These are phyloP conservation scores for Aspergillus aculeatinus DNA, from an alignment of 2,329 filamentous ascomycete species.

Conservation along the genomic window DNA sequence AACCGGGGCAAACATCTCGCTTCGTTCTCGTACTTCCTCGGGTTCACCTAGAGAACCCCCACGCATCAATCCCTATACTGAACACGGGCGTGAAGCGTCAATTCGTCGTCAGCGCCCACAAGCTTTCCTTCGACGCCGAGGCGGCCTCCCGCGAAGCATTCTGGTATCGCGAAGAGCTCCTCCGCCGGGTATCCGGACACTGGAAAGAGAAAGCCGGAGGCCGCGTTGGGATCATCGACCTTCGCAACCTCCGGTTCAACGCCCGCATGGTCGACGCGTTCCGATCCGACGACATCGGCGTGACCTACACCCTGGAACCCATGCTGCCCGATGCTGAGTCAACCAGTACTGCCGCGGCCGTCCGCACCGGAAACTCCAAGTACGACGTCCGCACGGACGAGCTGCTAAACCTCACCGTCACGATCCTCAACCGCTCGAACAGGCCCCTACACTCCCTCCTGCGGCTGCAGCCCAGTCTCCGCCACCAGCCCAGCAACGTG, in stretches of 20 bases:
- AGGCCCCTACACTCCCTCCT: slow-evolving; percentile 69
- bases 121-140: slow-evolving; percentile 76
- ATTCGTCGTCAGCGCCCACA: slow-evolving; percentile 81
- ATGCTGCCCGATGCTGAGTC: slow-evolving; percentile 25
- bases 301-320: slow-evolving; percentile 51
- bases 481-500: slow-evolving; percentile 68
- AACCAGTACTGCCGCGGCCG: slow-evolving; percentile 29
- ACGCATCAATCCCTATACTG: slow-evolving; percentile 74
- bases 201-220: slow-evolving; percentile 66
- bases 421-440: slow-evolving; percentile 70
- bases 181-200: slow-evolving; percentile 67
- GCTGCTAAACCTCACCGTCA: slow-evolving; percentile 70
- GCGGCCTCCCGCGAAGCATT: slow-evolving; percentile 77
- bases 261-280: slow-evolving; percentile 79
- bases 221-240: slow-evolving; percentile 68
- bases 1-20: slow-evolving; percentile 65
- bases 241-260: slow-evolving; percentile 72
- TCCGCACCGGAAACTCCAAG: slow-evolving; percentile 45
- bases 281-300: slow-evolving; percentile 74
- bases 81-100: slow-evolving; percentile 84
- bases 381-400: slow-evolving; percentile 56
- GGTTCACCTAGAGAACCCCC: slow-evolving; percentile 72
- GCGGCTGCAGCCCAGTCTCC: slow-evolving; percentile 72
- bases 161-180: slow-evolving; percentile 83
- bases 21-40: slow-evolving; percentile 74